Base-by-base conservation (phyloP, 495 filamentous ascomycete species). In the Bacidia rubella region DNA sequence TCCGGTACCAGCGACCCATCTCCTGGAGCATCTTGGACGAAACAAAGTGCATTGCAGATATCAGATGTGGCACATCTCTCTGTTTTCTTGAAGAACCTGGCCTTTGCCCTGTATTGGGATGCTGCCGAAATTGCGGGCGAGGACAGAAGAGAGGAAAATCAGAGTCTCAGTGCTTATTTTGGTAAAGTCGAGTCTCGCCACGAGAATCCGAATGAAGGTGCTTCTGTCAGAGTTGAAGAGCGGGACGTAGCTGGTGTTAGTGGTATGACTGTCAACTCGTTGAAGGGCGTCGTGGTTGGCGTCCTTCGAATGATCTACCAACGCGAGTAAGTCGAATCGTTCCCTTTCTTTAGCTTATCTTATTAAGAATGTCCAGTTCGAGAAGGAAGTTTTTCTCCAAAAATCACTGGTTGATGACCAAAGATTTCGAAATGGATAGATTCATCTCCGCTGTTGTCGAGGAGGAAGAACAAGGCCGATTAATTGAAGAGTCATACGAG, bases 391-490 rank as follows among this genome's bases (percentile, higher is more conserved):
- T 97, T 59, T 69, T 96, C 25, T 83, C 86, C 1, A 65, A 74
- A 26, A 76, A 80, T 24, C 90, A 95, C 59, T 99, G 93, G 92
- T 70, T 99, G 32, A 96, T 97, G 92, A 93, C 85, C 1, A 79
- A 79, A 25, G 82, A 81, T 17, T 88, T 97, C 57, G 83, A 95
- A 59, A 94, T 96, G 87, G 82, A 86, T 40, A 79, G 82, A 0
- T 96, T 99, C 57, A 90, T 95, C 46, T 70, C 79, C 15, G 78
- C 84, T 4, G 93, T 98, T 2, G 86, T 97, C 3, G 68, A 77
- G 42, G 92, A 99, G 65, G 89, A 97, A 62, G 83, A 94, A 65
- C 81, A 77, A 53, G 78, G 86, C 38, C 82, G 85, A 51, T 72
- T 79, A 44, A 70, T 85, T 11, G 71, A 83, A 58, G 66, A 69